Evolutionary conservation across 208 protist genomes (phyloP).

Genomic region (Crithidia acanthocephali): DNA sequence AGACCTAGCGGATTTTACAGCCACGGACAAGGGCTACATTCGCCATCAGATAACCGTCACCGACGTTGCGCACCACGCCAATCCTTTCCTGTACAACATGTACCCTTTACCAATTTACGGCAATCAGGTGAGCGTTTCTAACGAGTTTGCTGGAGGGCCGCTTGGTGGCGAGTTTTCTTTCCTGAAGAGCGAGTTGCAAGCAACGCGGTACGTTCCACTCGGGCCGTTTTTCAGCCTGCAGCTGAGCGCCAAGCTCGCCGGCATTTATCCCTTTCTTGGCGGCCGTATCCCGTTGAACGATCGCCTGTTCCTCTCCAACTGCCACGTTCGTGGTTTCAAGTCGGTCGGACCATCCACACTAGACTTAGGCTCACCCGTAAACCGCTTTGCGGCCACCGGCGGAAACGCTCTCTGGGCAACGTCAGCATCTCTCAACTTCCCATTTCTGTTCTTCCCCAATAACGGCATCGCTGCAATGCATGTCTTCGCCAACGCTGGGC

Average conservation of each 20-base stretch:
- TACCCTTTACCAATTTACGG: constrained; percentile 86
- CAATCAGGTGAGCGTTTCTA: constrained; percentile 43
- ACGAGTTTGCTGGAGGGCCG: constrained; percentile 68
- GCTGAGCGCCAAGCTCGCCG: constrained; percentile 65
- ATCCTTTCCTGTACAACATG: constrained; percentile 81
- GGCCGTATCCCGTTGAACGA: constrained; percentile 79
- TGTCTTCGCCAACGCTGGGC: constrained; percentile 83
- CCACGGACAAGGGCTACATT: constrained; percentile 75
- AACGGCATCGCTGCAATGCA: constrained; percentile 88
- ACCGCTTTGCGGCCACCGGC: constrained; percentile 74
- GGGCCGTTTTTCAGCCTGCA: constrained; percentile 80
- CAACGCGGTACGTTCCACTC: constrained; percentile 68
- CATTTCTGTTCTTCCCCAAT: constrained; percentile 76
- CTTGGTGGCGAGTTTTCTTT: constrained; percentile 68
- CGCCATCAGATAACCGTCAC: constrained; percentile 58
- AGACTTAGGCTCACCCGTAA: constrained; percentile 31
- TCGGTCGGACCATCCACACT: constrained; percentile 81
- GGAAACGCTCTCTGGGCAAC: constrained; percentile 88
- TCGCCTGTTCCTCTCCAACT: constrained; percentile 80
- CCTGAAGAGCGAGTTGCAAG: constrained; percentile 76
- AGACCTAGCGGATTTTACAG: constrained; percentile 52
- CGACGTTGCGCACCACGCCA: constrained; percentile 65
- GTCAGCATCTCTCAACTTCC: constrained; percentile 83
- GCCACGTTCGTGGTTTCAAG: constrained; percentile 82
- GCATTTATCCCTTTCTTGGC: constrained; percentile 66